Percentiles rank a stretch among this genome's conserved stretches.
phyloP scores from a whole-genome alignment of 1,284 basidiomycete genomes.

The Apiotrichum sp. region DNA sequence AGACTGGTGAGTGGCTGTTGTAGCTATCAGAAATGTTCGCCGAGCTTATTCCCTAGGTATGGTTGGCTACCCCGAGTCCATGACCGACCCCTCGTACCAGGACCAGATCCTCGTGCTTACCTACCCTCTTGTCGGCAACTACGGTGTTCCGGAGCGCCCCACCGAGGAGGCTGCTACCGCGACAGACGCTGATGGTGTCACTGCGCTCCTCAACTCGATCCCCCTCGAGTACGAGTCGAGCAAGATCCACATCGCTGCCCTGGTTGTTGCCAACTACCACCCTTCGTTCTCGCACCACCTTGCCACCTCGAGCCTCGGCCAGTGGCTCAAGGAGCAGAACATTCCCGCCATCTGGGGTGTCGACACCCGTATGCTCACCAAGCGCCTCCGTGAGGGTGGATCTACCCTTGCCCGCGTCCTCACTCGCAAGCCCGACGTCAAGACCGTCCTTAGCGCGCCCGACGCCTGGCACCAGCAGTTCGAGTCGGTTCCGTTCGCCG shows the following conservation, averaged over 20 bases:
- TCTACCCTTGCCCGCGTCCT: conserved; percentile 82
- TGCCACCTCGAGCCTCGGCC: conserved; percentile 76
- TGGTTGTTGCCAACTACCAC: conserved; percentile 91
- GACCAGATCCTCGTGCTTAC: conserved; percentile 97
- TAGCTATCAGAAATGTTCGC: background rate
- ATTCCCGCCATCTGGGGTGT: conserved; percentile 94
- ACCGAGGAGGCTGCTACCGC: conserved; percentile 43
- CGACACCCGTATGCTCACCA: conserved; percentile 94
- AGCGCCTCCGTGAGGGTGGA: conserved; percentile 90
- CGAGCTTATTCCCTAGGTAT: conserved; percentile 59
- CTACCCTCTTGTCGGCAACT: conserved; percentile 95
- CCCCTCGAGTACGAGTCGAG: conserved; percentile 87
- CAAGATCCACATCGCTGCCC: conserved; percentile 84
- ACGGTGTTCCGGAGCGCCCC: conserved; percentile 84
- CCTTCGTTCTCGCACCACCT: conserved; percentile 94
- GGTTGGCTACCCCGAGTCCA: conserved; percentile 98
- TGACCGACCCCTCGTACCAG: conserved; percentile 98
- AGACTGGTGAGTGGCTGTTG: conserved; percentile 71
- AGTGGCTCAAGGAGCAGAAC: conserved; percentile 93
- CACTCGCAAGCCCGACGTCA: conserved; percentile 51
- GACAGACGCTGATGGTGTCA: conserved; percentile 41
- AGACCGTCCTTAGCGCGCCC: conserved; percentile 26
- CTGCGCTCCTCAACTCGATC: conserved; percentile 54
- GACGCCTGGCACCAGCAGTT: conserved; percentile 73
- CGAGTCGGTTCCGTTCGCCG: conserved; percentile 71